Conservation (phyloP, 768 basidiomycete species). For the Suillus spraguei region DNA sequence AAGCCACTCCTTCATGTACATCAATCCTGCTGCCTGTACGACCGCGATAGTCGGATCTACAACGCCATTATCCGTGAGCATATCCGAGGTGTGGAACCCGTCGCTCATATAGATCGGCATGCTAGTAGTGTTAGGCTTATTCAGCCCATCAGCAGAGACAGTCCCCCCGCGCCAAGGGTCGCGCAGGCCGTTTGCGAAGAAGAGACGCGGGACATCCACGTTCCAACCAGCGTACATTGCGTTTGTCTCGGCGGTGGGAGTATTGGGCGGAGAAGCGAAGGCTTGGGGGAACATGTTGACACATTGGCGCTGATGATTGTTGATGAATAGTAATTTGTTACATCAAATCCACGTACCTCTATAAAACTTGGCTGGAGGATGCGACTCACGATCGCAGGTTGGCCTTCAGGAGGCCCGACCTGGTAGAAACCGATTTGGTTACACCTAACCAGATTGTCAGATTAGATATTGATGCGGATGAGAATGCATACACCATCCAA, state of each 20-base stretch:
- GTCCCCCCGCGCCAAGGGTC: slow-evolving; percentile 77
- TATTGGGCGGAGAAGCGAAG: slow-evolving; percentile 50
- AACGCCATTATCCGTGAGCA: slow-evolving; percentile 41
- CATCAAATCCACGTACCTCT: slow-evolving; percentile 23
- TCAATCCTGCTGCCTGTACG: slow-evolving; percentile 56
- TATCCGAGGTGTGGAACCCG: slow-evolving; percentile 72
- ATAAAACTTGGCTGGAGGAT: slow-evolving; percentile 32
- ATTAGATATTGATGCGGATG: neutral
- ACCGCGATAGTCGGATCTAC: slow-evolving; percentile 52
- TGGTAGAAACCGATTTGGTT: slow-evolving; percentile 64
- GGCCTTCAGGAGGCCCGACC: slow-evolving; percentile 38
- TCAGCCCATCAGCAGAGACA: slow-evolving; percentile 55
- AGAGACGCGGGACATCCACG: slow-evolving; percentile 55
- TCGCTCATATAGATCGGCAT: slow-evolving; percentile 62
- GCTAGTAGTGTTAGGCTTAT: slow-evolving; percentile 46
- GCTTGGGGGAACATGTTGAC: slow-evolving; percentile 64
- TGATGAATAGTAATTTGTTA: neutral
- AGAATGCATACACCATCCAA: slow-evolving; percentile 61
- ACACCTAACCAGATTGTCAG: slow-evolving; percentile 44
- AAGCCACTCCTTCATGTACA: slow-evolving; percentile 60
- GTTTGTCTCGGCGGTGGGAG: slow-evolving; percentile 48
- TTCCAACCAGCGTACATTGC: slow-evolving; percentile 64
- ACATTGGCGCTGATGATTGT: slow-evolving; percentile 57
- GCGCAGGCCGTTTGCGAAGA: slow-evolving; percentile 67
- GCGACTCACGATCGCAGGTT: slow-evolving; percentile 38